Percentiles rank a stretch among this genome's conserved stretches.
Evolutionary conservation across 2,329 filamentous ascomycete genomes (phyloP).

Genomic region (Trichoderma afroharzianum): DNA sequence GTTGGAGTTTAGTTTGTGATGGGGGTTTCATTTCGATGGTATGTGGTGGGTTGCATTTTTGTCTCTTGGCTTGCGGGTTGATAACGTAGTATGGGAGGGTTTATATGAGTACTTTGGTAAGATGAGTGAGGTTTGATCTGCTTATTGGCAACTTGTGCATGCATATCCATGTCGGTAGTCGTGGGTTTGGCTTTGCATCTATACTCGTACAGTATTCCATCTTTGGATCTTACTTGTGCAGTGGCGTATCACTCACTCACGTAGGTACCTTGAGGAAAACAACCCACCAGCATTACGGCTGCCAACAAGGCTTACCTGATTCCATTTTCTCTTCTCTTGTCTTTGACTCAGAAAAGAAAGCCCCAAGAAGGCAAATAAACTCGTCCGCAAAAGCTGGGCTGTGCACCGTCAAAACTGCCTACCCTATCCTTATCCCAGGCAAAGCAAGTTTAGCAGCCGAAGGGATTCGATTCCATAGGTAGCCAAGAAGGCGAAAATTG

Average conservation of each 20-base stretch:
- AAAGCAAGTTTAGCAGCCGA: neutral
- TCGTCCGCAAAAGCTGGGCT: neutral
- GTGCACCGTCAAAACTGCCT: neutral
- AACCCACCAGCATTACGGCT: neutral
- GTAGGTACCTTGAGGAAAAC: neutral
- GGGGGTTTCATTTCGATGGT: neutral
- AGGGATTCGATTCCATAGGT: neutral
- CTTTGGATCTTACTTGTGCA: neutral
- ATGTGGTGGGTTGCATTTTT: neutral
- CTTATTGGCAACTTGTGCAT: neutral
- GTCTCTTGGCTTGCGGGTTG: neutral
- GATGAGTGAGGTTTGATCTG: neutral
- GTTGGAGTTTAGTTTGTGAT: neutral
- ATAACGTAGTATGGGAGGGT: neutral
- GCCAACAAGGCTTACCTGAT: neutral
- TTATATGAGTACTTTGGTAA: neutral
- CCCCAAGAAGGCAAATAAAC: neutral
- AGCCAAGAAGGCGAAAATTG: constrained; percentile 1
- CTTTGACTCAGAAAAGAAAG: neutral
- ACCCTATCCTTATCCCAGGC: neutral
- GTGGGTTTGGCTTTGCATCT: neutral
- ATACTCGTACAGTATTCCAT: neutral
- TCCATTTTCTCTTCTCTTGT: neutral
- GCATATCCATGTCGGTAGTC: neutral
- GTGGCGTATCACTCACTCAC: neutral